phyloP scores from a whole-genome alignment of 192 early-diverging fungal genomes.

The Lobosporangium transversale region DNA sequence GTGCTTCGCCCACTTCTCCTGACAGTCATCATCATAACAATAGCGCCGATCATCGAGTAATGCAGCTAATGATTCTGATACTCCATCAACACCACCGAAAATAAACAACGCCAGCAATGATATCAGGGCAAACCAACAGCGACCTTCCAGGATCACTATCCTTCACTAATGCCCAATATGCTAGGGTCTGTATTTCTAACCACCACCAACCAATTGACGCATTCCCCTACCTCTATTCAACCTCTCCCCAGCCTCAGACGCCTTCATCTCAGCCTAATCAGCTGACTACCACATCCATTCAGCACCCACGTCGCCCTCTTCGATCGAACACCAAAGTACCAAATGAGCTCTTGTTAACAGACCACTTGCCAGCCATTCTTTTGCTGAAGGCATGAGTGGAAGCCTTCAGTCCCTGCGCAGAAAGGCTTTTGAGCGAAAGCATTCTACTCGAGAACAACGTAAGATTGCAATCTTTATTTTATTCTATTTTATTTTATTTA shows the following conservation, averaged over 20 bases:
- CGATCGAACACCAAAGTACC: neutral
- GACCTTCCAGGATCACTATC: neutral
- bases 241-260: no score
- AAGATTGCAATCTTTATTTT: neutral
- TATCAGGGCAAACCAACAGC: neutral
- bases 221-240: neutral
- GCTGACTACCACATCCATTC: neutral
- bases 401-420: constrained; percentile 24
- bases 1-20: no score
- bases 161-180: no score
- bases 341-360: constrained; percentile 6
- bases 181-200: no score
- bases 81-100: no score
- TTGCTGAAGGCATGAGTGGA: constrained; percentile 35
- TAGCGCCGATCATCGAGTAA: no score
- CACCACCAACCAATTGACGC: neutral
- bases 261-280: no score
- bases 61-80: no score
- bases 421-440: constrained; percentile 21
- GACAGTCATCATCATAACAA: no score
- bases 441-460: constrained; percentile 7
- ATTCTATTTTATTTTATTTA: neutral
- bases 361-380: constrained; percentile 18
- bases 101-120: no score
- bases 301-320: neutral